Evolutionary conservation across 2,329 filamentous ascomycete genomes (phyloP).

Genomic region (Pseudocercospora eumusae): DNA sequence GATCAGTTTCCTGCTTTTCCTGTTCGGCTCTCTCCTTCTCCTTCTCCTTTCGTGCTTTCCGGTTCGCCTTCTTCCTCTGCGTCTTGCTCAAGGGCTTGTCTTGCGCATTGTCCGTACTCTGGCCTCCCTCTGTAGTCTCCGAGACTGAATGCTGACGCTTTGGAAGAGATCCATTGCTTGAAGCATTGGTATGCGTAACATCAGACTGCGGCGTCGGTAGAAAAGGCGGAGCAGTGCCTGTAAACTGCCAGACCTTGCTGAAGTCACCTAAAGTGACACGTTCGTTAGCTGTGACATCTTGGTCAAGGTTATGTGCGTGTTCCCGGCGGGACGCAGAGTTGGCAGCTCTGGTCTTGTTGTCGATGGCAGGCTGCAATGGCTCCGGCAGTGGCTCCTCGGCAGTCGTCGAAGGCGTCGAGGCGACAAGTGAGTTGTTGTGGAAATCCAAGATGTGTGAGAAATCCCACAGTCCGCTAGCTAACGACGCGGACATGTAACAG

Average conservation of each 20-base stretch:
- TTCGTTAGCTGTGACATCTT: conserved; percentile 16
- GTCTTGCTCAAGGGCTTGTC: conserved; percentile 38
- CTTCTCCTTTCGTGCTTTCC: conserved; percentile 35
- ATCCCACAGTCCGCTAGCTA: conserved; percentile 47
- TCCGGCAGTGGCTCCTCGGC: background rate
- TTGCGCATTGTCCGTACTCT: conserved; percentile 14
- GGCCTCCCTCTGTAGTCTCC: background rate
- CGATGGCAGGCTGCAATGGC: conserved; percentile 6
- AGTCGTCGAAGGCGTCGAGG: conserved; percentile 13
- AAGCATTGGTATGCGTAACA: background rate
- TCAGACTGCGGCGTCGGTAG: background rate
- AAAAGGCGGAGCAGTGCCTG: conserved; percentile 41
- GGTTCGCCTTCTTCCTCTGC: conserved; percentile 42
- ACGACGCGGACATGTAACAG: conserved; percentile 37
- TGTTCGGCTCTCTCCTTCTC: background rate
- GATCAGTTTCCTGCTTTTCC: background rate
- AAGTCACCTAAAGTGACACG: conserved; percentile 47
- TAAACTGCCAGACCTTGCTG: conserved; percentile 47
- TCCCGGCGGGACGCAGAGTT: conserved; percentile 8
- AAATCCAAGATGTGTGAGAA: conserved; percentile 50
- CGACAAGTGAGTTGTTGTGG: conserved; percentile 37
- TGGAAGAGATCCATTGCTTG: background rate
- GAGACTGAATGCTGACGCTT: background rate
- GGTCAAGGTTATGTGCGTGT: background rate
- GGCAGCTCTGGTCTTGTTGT: conserved; percentile 1